A percentile compares a stretch with the other conserved stretches of the same genome.
Conservation (phyloP, 2,329 filamentous ascomycete species). For the Exophiala aquamarina region DNA sequence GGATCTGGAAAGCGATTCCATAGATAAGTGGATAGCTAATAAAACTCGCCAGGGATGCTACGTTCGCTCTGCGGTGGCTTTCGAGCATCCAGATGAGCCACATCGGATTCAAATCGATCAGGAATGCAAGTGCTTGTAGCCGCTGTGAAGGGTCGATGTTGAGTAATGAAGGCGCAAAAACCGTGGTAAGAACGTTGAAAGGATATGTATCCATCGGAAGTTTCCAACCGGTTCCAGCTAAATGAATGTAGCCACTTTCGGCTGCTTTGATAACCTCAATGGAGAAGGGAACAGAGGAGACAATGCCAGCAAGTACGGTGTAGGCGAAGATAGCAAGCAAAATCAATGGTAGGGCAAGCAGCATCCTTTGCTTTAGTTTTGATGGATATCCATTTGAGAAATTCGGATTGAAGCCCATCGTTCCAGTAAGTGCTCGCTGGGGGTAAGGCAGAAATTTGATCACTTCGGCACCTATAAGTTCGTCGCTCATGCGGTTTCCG, state of each 20-base stretch:
- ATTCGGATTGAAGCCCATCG: conserved; percentile 32
- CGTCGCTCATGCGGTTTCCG: background rate
- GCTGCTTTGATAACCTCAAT: background rate
- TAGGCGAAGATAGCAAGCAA: conserved; percentile 1
- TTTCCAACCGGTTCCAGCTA: background rate
- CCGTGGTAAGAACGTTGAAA: conserved; percentile 2
- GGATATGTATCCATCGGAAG: conserved; percentile 3
- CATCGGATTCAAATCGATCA: conserved; percentile 30
- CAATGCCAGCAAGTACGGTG: conserved; percentile 1
- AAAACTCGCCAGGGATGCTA: too few species aligned
- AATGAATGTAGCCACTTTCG: background rate
- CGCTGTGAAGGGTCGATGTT: conserved; percentile 5
- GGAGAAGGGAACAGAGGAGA: background rate
- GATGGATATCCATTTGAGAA: conserved; percentile 21
- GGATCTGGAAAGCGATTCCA: conserved; percentile 28
- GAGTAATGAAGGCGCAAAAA: conserved; percentile 7
- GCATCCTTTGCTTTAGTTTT: conserved; percentile 29
- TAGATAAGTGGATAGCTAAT: conserved; percentile 29
- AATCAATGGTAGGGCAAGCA: conserved; percentile 9
- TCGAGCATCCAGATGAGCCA: conserved; percentile 34
- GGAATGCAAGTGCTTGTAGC: conserved; percentile 29
- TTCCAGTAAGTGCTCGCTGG: conserved; percentile 23
- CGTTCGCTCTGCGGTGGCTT: conserved; percentile 30
- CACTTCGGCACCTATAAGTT: conserved; percentile 20
- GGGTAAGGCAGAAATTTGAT: conserved; percentile 34